phyloP scores from a whole-genome alignment of 2,329 filamentous ascomycete species.

The Calonectria honghensis region DNA sequence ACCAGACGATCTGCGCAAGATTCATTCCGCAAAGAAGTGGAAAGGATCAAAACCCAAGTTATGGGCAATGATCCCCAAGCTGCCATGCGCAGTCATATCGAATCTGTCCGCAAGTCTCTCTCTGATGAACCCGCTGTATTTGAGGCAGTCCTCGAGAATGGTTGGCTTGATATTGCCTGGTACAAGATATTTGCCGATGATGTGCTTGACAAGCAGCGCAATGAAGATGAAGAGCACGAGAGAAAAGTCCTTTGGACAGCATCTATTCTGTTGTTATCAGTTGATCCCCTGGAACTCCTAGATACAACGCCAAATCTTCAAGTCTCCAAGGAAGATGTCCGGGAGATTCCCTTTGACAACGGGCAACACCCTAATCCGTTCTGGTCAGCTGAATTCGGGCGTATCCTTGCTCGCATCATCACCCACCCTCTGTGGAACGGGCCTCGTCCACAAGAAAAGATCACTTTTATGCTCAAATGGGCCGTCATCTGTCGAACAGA shows the following conservation, averaged over 20 bases:
- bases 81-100: neutral
- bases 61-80: neutral
- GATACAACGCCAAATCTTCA: neutral
- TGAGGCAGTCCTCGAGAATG: neutral
- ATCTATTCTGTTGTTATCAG: neutral
- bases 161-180: neutral
- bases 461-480: neutral
- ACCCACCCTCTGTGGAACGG: neutral
- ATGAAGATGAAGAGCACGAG: neutral
- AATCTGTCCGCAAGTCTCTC: neutral
- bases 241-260: neutral
- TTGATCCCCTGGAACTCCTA: neutral
- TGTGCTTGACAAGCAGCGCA: neutral
- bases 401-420: neutral
- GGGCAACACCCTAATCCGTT: neutral
- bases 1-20: neutral
- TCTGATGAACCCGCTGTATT: neutral
- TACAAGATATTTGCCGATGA: neutral
- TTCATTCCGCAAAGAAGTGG: neutral
- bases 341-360: neutral
- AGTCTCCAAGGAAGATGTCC: neutral
- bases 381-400: neutral
- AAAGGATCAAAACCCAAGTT: neutral
- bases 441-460: neutral
- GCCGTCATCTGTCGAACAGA: neutral